Conservation (phyloP, 768 basidiomycete genomes). For the Tulasnella sp. region DNA sequence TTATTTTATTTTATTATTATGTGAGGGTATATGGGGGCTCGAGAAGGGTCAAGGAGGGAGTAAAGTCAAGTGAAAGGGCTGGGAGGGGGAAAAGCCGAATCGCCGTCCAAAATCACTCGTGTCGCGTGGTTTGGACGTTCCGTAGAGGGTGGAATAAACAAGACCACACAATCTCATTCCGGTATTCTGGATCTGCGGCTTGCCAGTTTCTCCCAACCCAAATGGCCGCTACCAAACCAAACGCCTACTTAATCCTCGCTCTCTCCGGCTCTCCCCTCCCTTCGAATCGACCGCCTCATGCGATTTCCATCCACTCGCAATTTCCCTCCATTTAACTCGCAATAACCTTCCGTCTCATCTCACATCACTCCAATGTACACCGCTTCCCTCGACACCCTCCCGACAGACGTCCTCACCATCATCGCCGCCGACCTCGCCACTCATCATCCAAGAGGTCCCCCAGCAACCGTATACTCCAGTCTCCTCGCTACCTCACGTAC, state of each 20-base stretch:
- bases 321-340: neutral
- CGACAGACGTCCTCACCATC: conserved; percentile 41
- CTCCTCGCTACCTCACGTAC: neutral
- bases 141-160: neutral
- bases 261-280: neutral
- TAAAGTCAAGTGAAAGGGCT: neutral
- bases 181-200: neutral
- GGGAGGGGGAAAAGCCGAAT: neutral
- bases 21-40: neutral
- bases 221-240: neutral
- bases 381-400: conserved; percentile 31
- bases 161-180: neutral
- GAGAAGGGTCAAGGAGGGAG: neutral
- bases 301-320: neutral
- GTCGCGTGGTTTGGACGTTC: neutral
- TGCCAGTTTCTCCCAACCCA: neutral
- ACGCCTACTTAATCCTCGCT: neutral
- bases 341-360: neutral
- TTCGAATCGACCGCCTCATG: neutral
- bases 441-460: conserved; percentile 40
- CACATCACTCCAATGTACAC: neutral
- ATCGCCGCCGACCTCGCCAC: conserved; percentile 46
- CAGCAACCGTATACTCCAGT: conserved; percentile 34
- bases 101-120: neutral
- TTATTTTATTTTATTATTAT: neutral